Evolutionary conservation across 768 basidiomycete genomes (phyloP).

Genomic region (Boletus rufocinnamomeus): DNA sequence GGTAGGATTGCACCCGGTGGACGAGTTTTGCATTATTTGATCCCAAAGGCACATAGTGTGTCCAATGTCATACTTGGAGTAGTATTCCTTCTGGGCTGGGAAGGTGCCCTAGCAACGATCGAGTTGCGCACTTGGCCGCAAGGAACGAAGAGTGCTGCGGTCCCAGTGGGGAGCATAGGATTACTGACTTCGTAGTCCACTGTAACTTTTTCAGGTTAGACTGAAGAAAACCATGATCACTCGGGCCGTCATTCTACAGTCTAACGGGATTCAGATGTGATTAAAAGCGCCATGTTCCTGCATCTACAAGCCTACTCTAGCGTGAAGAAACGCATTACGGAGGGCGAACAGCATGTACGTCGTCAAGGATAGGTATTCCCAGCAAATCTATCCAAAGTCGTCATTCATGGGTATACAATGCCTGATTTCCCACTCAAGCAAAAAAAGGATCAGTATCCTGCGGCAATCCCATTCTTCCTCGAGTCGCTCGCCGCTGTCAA

Average conservation of each 20-base stretch:
- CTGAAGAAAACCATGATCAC: neutral
- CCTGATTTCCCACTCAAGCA: too few relatives aligned
- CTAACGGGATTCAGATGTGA: neutral
- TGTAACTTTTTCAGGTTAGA: neutral
- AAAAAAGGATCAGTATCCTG: constrained; percentile 62
- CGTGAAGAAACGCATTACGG: neutral
- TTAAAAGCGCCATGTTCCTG: neutral
- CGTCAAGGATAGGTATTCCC: neutral
- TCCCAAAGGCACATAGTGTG: neutral
- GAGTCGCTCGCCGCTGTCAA: constrained; percentile 81
- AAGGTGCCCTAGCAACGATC: neutral
- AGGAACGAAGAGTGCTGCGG: neutral
- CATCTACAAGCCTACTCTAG: neutral
- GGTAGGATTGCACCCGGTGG: neutral
- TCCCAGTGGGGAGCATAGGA: too few relatives aligned
- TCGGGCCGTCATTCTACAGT: constrained; percentile 2
- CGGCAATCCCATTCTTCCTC: constrained; percentile 89
- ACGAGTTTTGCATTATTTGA: constrained; percentile 25
- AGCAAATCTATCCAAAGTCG: neutral
- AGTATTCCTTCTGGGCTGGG: neutral
- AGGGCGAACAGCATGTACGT: neutral
- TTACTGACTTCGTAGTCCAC: neutral
- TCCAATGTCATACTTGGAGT: neutral
- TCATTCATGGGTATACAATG: too few relatives aligned
- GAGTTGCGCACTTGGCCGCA: neutral